These are phyloP conservation scores for Phytophthora lateralis DNA, from an alignment of 352 stramenopile genomes.

Conservation along the genomic window DNA sequence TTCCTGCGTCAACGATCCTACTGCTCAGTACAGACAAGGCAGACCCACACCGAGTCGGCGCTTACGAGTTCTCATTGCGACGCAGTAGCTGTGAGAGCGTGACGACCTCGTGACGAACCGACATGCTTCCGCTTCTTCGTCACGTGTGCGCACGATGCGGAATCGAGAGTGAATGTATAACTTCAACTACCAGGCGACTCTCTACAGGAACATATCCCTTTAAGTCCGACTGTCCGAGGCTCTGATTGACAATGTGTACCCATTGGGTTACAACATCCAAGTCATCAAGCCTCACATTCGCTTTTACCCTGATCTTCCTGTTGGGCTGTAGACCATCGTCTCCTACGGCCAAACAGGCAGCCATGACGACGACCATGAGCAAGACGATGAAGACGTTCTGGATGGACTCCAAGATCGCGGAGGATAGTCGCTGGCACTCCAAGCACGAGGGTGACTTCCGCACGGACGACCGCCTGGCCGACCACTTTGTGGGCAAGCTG, in stretches of 20 bases:
- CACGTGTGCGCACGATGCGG: constrained; percentile 17
- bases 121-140: constrained; percentile 41
- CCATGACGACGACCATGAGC: constrained; percentile 21
- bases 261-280: not conserved
- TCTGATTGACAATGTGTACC: not conserved
- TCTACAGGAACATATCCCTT: not conserved
- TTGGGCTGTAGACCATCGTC: not conserved
- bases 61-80: constrained; percentile 44
- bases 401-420: constrained; percentile 38
- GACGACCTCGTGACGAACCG: constrained; percentile 68
- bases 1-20: constrained; percentile 6
- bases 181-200: constrained; percentile 37
- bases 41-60: not conserved
- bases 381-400: constrained; percentile 38
- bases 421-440: constrained; percentile 35
- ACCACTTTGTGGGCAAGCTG: constrained; percentile 33
- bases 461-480: constrained; percentile 26
- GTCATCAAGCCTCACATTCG: not conserved
- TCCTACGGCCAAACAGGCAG: not conserved
- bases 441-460: constrained; percentile 25
- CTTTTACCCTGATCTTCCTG: not conserved
- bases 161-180: constrained; percentile 42
- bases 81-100: constrained; percentile 78
- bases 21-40: constrained; percentile 4
- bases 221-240: too few relatives aligned